Base-by-base conservation (phyloP, 2,329 filamentous ascomycete species). In the Penicillium sp. region DNA sequence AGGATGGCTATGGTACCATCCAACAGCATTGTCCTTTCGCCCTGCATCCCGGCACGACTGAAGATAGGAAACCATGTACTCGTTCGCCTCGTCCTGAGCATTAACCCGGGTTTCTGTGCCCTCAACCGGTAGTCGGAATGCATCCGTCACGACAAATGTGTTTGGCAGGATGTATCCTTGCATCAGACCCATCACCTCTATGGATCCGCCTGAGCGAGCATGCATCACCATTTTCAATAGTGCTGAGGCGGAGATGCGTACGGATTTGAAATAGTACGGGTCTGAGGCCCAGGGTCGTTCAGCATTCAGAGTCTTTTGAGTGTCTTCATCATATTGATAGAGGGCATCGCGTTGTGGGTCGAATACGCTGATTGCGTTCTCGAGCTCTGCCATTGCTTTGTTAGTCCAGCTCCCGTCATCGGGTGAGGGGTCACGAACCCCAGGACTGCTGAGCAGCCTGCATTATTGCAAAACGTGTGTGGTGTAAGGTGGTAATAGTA, bases 211-310 rank as follows among this genome's bases (percentile, higher is more conserved):
- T 0, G 90, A 92, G n/a, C 94, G 89, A 9, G 94, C 94, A 72
- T 99, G 94, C 89, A 96, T 97, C 59, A 95, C 90, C 94, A 99
- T 99, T 77, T 99, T 99, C 63, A 97, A 84, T 53, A 99, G 83
- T 5, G 94, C 94, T 12, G 96, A 87, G 53, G 94, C 91, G 47
- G 90, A 95, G 74, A 99, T 93, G 65, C 92, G 90, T 43, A 97
- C 90, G 49, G 88, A 83, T 71, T 93, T 95, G 83, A 97, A 99
- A 79, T 96, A 86, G 72, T 90, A 82, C 0, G 88, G 86, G 68
- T 96, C 86, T 43, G 78, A 79, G 45, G 77, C 78, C 94, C 94
- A 97, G 56, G 92, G 91, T 49, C 82, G 82, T 21, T 81, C 77
- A 10, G 81, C 75, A 57, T 80, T 81, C 60, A 88, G 81, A 34